A percentile compares a stretch with the other conserved stretches of the same genome.
Evolutionary conservation across 192 early-diverging fungal species (phyloP).

Genomic region (Backusella westeae): DNA sequence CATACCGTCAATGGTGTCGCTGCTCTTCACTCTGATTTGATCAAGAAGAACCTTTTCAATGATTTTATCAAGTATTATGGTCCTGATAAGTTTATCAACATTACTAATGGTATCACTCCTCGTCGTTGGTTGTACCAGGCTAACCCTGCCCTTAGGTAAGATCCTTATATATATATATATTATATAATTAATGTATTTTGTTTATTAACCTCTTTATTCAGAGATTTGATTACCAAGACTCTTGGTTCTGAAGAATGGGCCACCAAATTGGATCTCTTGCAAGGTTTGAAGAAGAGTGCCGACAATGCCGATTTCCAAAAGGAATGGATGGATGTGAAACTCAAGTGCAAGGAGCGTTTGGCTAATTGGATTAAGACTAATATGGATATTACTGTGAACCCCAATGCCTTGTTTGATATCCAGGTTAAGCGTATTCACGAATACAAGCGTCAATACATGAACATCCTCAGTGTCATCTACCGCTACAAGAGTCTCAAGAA

Average conservation of each 20-base stretch:
- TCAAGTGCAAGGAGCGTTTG: conserved; percentile 87
- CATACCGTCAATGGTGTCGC: conserved; percentile 98
- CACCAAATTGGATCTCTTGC: conserved; percentile 69
- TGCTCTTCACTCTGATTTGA: conserved; percentile 77
- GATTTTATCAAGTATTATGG: conserved; percentile 93
- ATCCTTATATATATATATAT: neutral
- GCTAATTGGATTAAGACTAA: conserved; percentile 77
- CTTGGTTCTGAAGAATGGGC: conserved; percentile 78
- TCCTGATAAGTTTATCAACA: conserved; percentile 88
- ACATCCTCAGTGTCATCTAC: conserved; percentile 93
- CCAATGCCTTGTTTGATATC: conserved; percentile 93
- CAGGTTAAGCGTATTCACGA: conserved; percentile 99
- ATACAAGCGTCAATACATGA: conserved; percentile 99
- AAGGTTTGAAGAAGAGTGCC: conserved; percentile 60
- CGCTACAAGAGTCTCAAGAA: conserved; percentile 86
- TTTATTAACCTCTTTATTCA: neutral
- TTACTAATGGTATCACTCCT: conserved; percentile 98
- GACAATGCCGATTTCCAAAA: conserved; percentile 72
- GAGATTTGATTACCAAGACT: conserved; percentile 75
- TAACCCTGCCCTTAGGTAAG: conserved; percentile 75
- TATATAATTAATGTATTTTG: neutral
- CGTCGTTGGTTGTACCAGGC: conserved; percentile 96
- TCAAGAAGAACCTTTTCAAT: conserved; percentile 81
- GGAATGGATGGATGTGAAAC: conserved; percentile 90
- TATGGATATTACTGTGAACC: conserved; percentile 70